Evolutionary conservation across 2,329 filamentous ascomycete genomes (phyloP).

Genomic region (Exophiala oligosperma): DNA sequence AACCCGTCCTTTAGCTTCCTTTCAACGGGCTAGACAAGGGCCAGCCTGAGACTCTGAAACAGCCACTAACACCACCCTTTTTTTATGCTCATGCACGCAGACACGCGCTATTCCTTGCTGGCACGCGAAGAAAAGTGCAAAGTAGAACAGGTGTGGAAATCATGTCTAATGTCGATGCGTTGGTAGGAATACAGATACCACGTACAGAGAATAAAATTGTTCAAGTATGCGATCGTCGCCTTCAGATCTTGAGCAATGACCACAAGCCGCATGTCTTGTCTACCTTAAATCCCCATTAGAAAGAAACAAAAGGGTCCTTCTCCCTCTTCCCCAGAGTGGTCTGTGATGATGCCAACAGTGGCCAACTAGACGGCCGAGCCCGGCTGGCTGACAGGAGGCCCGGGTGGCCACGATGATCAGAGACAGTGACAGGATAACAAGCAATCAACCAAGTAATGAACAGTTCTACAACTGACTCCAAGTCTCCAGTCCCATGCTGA

Average conservation of each 20-base stretch:
- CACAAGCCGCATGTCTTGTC: not conserved
- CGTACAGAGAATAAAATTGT: no score
- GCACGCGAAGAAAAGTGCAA: no score
- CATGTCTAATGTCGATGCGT: no score
- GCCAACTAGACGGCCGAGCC: not conserved
- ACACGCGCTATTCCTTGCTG: no score
- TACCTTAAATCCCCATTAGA: no score
- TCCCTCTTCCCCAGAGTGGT: not conserved
- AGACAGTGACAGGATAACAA: not conserved
- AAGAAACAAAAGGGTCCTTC: not conserved
- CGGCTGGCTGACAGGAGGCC: not conserved
- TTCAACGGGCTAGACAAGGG: conserved; percentile 9
- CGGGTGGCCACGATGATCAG: not conserved
- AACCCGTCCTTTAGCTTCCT: conserved; percentile 1
- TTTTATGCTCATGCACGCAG: not conserved
- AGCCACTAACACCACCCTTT: not conserved
- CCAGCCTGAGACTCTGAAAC: conserved; percentile 19
- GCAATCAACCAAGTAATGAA: no score
- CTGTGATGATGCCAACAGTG: not conserved
- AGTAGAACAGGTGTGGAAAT: no score
- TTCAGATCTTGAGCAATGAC: no score
- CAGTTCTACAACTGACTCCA: no score
- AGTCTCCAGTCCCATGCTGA: no score
- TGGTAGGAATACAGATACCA: no score
- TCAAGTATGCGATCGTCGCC: no score